Evolutionary conservation across 306 rosid species (phyloP).

Genomic region (Casuarina equisetifolia): DNA sequence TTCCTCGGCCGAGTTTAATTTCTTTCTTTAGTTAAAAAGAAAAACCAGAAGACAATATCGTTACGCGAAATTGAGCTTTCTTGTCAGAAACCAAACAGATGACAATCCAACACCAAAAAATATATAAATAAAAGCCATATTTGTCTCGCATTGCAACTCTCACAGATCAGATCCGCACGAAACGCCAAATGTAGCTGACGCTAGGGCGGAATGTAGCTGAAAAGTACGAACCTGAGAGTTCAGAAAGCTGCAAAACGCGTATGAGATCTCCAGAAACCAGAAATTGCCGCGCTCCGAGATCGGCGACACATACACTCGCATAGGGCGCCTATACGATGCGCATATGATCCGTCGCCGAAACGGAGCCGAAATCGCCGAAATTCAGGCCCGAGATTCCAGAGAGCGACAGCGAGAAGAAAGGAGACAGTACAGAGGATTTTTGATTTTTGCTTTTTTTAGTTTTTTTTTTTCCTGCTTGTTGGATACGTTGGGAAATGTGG

Average conservation of each 20-base stretch:
- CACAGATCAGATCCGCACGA: conserved; percentile 35
- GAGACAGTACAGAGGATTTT: not conserved
- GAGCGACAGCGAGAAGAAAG: conserved; percentile 18
- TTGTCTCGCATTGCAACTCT: not conserved
- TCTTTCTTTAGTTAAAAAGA: not conserved
- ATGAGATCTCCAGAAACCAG: not conserved
- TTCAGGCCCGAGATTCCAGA: conserved; percentile 41
- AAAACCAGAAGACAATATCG: not conserved
- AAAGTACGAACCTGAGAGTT: conserved; percentile 13
- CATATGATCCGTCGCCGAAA: conserved; percentile 19
- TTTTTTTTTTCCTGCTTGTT: not conserved
- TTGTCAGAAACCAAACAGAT: conserved; percentile 18
- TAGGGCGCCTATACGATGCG: not conserved
- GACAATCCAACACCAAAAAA: conserved; percentile 6
- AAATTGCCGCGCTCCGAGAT: conserved; percentile 4
- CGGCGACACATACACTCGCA: not conserved
- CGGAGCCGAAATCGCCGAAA: conserved; percentile 18
- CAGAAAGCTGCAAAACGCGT: conserved; percentile 7
- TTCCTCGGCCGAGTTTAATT: conserved; percentile 4
- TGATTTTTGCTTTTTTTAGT: conserved; percentile 11
- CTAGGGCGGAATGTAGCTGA: not conserved
- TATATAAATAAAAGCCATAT: not conserved
- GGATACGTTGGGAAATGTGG: conserved; percentile 22
- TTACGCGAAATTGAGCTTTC: not conserved
- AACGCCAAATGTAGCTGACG: conserved; percentile 20